Conservation (phyloP, 164 flowering plant species). For the Kingdonia uniflora region DNA sequence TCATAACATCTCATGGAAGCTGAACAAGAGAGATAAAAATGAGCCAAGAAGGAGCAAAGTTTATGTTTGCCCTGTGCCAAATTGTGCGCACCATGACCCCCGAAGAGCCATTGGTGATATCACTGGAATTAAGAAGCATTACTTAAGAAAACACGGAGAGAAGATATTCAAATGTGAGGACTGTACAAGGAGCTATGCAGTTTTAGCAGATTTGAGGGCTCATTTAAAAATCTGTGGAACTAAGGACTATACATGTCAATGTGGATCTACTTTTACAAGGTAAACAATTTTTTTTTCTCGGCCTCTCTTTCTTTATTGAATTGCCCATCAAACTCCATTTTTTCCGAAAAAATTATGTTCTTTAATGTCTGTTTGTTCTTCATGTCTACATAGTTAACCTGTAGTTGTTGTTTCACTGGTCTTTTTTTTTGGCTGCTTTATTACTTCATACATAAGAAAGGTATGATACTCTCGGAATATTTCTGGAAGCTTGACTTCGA, state of each 20-base stretch:
- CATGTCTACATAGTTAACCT: no score
- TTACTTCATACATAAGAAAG: no score
- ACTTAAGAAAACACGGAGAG: constrained; percentile 82
- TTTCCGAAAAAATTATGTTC: no score
- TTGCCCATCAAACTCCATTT: no score
- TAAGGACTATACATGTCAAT: constrained; percentile 82
- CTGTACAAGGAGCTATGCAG: constrained; percentile 85
- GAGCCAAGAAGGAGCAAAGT: constrained; percentile 50
- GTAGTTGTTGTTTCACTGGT: no score
- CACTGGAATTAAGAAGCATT: constrained; percentile 95
- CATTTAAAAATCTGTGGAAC: constrained; percentile 88
- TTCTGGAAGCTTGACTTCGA: no score
- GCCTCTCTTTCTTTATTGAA: neutral
- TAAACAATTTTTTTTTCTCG: constrained; percentile 17
- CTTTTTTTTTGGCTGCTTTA: no score
- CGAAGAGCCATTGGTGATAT: constrained; percentile 96
- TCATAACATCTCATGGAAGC: constrained; percentile 94
- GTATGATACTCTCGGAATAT: no score
- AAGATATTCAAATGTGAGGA: constrained; percentile 87
- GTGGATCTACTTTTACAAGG: constrained; percentile 95
- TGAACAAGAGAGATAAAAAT: constrained; percentile 59
- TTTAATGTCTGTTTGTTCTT: no score
- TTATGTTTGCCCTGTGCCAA: constrained; percentile 75
- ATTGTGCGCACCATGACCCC: constrained; percentile 77
- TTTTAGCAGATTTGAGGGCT: constrained; percentile 95